phyloP scores from a whole-genome alignment of 495 filamentous ascomycete genomes.

The Penicillium paradoxum region DNA sequence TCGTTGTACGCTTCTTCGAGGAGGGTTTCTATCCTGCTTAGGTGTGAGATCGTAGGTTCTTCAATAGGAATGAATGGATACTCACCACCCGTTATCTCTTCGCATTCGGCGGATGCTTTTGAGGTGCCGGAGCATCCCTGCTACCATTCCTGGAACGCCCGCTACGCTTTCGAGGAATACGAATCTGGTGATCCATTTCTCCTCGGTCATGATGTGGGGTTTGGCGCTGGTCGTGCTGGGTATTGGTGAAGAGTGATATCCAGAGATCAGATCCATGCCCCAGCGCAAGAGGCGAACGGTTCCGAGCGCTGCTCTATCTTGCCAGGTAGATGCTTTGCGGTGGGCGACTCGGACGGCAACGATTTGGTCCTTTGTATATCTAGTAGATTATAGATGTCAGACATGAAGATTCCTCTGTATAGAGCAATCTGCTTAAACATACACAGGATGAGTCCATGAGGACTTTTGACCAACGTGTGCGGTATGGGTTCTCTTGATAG shows the following conservation, averaged over 20 bases:
- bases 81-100: slow-evolving; percentile 76
- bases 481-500: background rate
- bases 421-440: background rate
- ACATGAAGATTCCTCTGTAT: too few relatives aligned
- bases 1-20: slow-evolving; percentile 93
- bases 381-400: background rate
- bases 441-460: slow-evolving; percentile 9
- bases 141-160: slow-evolving; percentile 87
- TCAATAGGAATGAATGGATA: background rate
- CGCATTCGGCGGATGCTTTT: slow-evolving; percentile 67
- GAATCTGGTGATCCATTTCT: slow-evolving; percentile 69
- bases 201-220: slow-evolving; percentile 53
- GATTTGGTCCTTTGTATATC: slow-evolving; percentile 41
- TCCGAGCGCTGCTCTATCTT: slow-evolving; percentile 53
- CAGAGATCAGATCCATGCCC: slow-evolving; percentile 55
- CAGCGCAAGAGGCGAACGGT: slow-evolving; percentile 52
- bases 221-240: slow-evolving; percentile 12
- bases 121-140: slow-evolving; percentile 77
- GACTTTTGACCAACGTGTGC: slow-evolving; percentile 1
- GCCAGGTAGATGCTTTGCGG: slow-evolving; percentile 52
- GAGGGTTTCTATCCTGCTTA: slow-evolving; percentile 63
- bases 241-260: slow-evolving; percentile 52
- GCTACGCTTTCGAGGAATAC: slow-evolving; percentile 87
- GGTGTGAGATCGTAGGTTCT: background rate
- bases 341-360: slow-evolving; percentile 52